phyloP scores from a whole-genome alignment of 2,329 filamentous ascomycete genomes.

The Emergomyces africanus region DNA sequence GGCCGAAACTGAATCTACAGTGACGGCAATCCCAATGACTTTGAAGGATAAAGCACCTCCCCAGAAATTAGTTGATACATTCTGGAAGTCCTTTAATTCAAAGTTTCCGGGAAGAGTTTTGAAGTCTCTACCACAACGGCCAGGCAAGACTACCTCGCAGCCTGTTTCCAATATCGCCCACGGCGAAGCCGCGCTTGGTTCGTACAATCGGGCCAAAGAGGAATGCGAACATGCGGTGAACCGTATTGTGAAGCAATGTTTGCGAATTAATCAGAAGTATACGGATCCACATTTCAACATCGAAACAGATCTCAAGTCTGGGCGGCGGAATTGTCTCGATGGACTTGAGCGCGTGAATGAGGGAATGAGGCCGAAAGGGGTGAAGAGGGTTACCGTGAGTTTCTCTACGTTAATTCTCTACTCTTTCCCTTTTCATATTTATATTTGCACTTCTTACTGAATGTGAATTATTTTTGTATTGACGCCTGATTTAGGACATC shows the following conservation, averaged over 20 bases:
- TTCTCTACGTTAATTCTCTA: constrained; percentile 4
- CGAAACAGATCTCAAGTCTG: constrained; percentile 57
- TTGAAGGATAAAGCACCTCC: constrained; percentile 36
- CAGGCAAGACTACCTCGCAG: constrained; percentile 48
- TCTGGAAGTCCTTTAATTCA: constrained; percentile 60
- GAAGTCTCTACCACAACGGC: constrained; percentile 47
- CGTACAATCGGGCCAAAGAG: constrained; percentile 58
- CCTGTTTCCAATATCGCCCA: constrained; percentile 44
- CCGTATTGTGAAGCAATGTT: constrained; percentile 51
- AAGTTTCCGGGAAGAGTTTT: constrained; percentile 61
- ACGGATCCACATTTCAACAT: constrained; percentile 79
- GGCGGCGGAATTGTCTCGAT: constrained; percentile 40
- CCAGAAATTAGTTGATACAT: constrained; percentile 56
- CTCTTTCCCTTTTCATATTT: background rate
- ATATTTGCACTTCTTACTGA: background rate
- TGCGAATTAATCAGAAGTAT: constrained; percentile 72
- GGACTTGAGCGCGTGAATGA: constrained; percentile 27
- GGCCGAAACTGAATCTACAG: background rate
- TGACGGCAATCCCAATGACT: background rate
- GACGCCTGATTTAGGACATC: constrained; percentile 44
- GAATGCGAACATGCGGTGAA: constrained; percentile 52
- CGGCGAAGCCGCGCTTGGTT: constrained; percentile 47
- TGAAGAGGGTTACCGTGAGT: constrained; percentile 52
- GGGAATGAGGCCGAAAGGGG: constrained; percentile 51
- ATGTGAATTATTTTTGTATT: constrained; percentile 10